Percentiles rank a stretch among this genome's conserved stretches.
Conservation (phyloP, 106 monocot genomes). For the Phalaenopsis aphrodite region DNA sequence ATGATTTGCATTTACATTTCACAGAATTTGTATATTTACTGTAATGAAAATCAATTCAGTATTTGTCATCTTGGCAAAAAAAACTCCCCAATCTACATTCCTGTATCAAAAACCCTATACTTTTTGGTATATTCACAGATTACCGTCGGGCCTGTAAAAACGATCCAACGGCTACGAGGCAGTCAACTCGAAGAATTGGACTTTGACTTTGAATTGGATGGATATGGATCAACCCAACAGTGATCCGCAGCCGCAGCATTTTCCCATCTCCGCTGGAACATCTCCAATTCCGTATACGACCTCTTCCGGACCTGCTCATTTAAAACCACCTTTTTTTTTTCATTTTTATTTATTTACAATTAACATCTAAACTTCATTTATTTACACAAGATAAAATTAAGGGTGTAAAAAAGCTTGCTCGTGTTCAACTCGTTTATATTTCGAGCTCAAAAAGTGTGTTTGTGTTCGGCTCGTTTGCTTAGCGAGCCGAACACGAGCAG, state of each 20-base stretch:
- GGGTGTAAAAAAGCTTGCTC: too few relatives aligned
- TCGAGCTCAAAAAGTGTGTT: too few relatives aligned
- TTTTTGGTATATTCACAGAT: neutral
- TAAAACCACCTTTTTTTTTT: too few relatives aligned
- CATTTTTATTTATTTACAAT: too few relatives aligned
- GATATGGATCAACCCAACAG: constrained; percentile 42
- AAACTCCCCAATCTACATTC: neutral
- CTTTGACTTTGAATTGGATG: neutral
- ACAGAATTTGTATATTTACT: neutral
- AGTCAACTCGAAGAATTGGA: constrained; percentile 1
- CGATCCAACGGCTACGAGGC: too few relatives aligned
- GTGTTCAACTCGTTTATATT: too few relatives aligned
- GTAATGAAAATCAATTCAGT: neutral
- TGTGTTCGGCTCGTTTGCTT: too few relatives aligned
- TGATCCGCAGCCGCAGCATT: constrained; percentile 23
- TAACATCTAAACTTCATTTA: too few relatives aligned
- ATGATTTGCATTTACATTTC: neutral
- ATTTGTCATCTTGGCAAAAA: neutral
- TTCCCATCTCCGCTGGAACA: constrained; percentile 33
- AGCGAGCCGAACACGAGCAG: too few relatives aligned
- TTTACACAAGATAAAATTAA: too few relatives aligned
- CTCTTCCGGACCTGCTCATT: constrained; percentile 18
- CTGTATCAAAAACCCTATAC: neutral
- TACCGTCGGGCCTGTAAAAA: too few relatives aligned
- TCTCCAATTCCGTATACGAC: constrained; percentile 25